Percentiles rank a stretch among this genome's conserved stretches.
Evolutionary conservation across 2,329 filamentous ascomycete genomes (phyloP).

Genomic region (Botrytis cinerea): DNA sequence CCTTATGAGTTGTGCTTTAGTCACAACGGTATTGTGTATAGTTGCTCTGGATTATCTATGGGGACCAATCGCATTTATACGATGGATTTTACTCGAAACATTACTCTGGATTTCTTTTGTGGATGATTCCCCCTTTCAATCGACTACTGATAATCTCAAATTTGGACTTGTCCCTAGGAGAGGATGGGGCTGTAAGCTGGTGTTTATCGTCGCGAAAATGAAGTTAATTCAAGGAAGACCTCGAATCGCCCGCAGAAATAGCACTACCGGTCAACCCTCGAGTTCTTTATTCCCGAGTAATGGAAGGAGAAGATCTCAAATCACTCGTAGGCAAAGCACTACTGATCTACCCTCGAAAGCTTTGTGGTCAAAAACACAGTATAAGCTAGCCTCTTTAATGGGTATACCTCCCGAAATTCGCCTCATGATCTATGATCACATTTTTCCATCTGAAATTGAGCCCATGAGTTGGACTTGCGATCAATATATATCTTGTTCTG

Average conservation of each 20-base stretch:
- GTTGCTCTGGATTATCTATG: no score
- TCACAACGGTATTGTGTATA: background rate
- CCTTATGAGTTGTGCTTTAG: background rate
- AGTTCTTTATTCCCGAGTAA: background rate
- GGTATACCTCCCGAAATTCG: background rate
- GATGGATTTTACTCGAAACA: no score
- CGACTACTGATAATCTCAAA: no score
- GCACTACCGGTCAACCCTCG: background rate
- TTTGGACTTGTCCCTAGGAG: background rate
- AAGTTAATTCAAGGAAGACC: background rate
- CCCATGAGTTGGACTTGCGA: rapidly evolving
- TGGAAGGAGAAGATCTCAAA: background rate
- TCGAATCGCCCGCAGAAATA: background rate
- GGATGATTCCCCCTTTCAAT: background rate
- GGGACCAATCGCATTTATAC: no score
- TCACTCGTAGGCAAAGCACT: background rate
- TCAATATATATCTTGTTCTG: background rate
- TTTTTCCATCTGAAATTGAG: background rate
- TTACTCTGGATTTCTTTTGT: no score
- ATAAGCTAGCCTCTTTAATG: background rate
- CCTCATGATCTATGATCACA: background rate
- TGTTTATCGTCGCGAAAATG: background rate
- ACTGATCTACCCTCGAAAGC: background rate
- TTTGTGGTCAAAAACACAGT: no score
- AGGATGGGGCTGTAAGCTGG: background rate